Percentiles rank a stretch among this genome's conserved stretches.
These are phyloP conservation scores for Neoascochyta sp. DNA, from an alignment of 2,329 filamentous ascomycete genomes.

Conservation along the genomic window DNA sequence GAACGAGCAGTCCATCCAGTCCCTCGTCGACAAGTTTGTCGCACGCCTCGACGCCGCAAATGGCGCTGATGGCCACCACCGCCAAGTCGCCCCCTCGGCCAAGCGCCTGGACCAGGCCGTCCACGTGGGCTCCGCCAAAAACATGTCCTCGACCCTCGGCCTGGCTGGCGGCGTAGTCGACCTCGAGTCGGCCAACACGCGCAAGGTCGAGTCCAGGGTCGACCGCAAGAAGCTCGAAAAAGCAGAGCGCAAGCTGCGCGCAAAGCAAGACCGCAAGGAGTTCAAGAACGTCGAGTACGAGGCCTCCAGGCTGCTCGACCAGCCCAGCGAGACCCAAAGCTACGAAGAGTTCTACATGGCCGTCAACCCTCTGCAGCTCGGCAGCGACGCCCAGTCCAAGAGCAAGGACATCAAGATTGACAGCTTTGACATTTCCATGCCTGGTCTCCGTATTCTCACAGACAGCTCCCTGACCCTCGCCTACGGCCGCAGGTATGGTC, in stretches of 20 bases:
- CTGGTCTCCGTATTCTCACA: slow-evolving; percentile 80
- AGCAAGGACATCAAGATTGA: slow-evolving; percentile 99
- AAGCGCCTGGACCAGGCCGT: slow-evolving; percentile 89
- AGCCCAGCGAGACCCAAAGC: slow-evolving; percentile 77
- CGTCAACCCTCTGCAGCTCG: slow-evolving; percentile 92
- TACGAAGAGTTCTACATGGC: slow-evolving; percentile 99
- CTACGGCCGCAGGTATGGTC: slow-evolving; percentile 89
- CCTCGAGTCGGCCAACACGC: slow-evolving; percentile 83
- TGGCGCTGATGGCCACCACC: slow-evolving; percentile 62
- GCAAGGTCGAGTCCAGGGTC: slow-evolving; percentile 96
- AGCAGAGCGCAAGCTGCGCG: slow-evolving; percentile 93
- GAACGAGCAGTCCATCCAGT: slow-evolving; percentile 73
- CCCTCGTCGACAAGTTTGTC: slow-evolving; percentile 87
- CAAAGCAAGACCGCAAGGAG: slow-evolving; percentile 96
- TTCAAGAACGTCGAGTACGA: slow-evolving; percentile 99
- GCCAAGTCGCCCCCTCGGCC: slow-evolving; percentile 70
- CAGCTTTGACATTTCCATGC: slow-evolving; percentile 90
- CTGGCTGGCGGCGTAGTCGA: slow-evolving; percentile 82
- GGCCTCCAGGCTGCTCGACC: slow-evolving; percentile 81
- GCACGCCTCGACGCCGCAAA: slow-evolving; percentile 71
- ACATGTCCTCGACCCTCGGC: slow-evolving; percentile 92
- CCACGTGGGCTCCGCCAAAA: slow-evolving; percentile 88
- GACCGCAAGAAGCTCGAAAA: slow-evolving; percentile 99
- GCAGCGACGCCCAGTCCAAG: slow-evolving; percentile 65
- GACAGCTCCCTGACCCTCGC: slow-evolving; percentile 88